These are phyloP conservation scores for Cyclotella choctawhatcheeana DNA, from an alignment of 108 stramenopile genomes.

Conservation along the genomic window DNA sequence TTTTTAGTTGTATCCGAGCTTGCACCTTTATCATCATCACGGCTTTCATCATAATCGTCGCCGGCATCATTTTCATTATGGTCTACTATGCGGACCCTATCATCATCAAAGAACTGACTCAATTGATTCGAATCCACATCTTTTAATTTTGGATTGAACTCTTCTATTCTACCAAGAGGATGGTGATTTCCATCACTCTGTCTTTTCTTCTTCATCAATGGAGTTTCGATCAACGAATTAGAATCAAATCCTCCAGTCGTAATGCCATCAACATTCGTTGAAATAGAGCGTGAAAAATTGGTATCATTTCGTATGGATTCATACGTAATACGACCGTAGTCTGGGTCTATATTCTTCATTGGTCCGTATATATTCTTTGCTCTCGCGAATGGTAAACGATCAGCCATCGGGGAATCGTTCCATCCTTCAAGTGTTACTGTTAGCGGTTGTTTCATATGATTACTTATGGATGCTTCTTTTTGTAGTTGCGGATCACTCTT, in stretches of 20 bases:
- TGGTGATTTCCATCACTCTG: background rate
- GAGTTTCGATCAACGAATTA: slow-evolving; percentile 1
- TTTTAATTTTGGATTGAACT: slow-evolving; percentile 6
- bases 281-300: slow-evolving; percentile 14
- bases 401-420: slow-evolving; percentile 5
- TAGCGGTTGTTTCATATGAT: background rate
- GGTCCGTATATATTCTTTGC: background rate
- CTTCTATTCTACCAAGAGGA: slow-evolving; percentile 14
- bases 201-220: background rate
- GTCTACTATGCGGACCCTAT: slow-evolving; percentile 13
- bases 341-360: slow-evolving; percentile 8
- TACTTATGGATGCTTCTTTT: background rate
- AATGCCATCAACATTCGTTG: slow-evolving; percentile 2
- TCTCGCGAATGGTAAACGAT: slow-evolving; percentile 15
- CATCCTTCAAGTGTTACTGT: slow-evolving; percentile 22
- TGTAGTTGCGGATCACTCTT: background rate
- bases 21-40: background rate
- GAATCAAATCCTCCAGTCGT: slow-evolving; percentile 38
- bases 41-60: background rate
- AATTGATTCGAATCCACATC: background rate
- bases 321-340: slow-evolving; percentile 27
- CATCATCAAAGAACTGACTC: slow-evolving; percentile 27
- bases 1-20: background rate
- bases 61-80: background rate
- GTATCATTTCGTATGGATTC: slow-evolving; percentile 13